phyloP scores from a whole-genome alignment of 352 stramenopile genomes.

The Phytophthora boehmeriae region DNA sequence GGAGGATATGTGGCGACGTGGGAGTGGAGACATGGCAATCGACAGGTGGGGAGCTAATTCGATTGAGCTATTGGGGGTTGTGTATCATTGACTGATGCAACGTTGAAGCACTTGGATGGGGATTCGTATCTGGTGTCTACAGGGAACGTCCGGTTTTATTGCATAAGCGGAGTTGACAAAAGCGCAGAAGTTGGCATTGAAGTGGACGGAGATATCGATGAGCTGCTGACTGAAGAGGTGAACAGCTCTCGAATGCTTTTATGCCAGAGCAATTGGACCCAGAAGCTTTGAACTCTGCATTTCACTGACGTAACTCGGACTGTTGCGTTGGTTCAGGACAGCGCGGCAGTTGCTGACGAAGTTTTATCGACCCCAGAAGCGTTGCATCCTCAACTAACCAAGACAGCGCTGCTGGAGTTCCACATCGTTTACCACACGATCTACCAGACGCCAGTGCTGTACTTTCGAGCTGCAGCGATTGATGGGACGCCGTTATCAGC shows the following conservation, averaged over 20 bases:
- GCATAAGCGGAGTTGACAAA: not conserved
- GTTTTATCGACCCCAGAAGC: not conserved
- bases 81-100: not conserved
- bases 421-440: constrained; percentile 84
- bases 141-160: constrained; percentile 34
- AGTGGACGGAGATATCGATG: constrained; percentile 15
- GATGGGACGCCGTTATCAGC: constrained; percentile 44
- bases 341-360: constrained; percentile 12
- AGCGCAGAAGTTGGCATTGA: not conserved
- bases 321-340: constrained; percentile 6
- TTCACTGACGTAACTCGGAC: not conserved
- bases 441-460: constrained; percentile 79
- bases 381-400: constrained; percentile 1
- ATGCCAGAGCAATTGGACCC: not conserved
- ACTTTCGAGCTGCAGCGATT: constrained; percentile 51
- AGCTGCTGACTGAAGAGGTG: constrained; percentile 27
- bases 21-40: constrained; percentile 64
- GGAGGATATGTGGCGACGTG: constrained; percentile 35
- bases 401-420: constrained; percentile 67
- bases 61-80: not conserved
- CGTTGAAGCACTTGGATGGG: constrained; percentile 58
- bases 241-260: not conserved
- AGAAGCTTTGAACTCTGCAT: not conserved
- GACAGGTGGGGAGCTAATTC: constrained; percentile 38
- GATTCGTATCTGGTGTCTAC: constrained; percentile 72